phyloP scores from a whole-genome alignment of 2,329 filamentous ascomycete genomes.

The Fusarium papillatum region DNA sequence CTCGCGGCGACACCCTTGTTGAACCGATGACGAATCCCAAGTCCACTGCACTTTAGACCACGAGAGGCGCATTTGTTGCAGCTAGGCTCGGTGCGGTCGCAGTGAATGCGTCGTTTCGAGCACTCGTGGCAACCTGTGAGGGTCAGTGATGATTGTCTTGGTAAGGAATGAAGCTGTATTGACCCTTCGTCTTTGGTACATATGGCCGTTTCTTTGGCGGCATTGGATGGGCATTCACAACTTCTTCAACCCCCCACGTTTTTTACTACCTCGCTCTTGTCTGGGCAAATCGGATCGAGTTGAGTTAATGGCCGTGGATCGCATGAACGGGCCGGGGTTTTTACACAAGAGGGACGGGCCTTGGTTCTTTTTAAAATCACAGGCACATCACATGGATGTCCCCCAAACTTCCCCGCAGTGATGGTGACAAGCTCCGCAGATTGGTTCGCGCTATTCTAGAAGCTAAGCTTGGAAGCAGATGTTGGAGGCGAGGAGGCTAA shows the following conservation, averaged over 20 bases:
- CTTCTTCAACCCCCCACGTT: neutral
- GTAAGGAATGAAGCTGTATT: neutral
- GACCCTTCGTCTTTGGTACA: conserved; percentile 43
- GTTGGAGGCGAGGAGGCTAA: conserved; percentile 3
- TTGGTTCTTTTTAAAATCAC: conserved; percentile 5
- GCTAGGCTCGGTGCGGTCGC: conserved; percentile 37
- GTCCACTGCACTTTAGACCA: conserved; percentile 40
- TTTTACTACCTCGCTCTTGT: neutral
- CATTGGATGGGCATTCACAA: conserved; percentile 23
- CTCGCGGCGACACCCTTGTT: conserved; percentile 43
- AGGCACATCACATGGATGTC: conserved; percentile 22
- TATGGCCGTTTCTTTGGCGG: conserved; percentile 43
- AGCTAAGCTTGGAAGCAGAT: neutral
- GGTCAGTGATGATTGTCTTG: fast-evolving
- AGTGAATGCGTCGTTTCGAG: conserved; percentile 42
- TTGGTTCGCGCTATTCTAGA: neutral
- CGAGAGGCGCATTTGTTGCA: conserved; percentile 39
- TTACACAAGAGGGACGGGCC: neutral
- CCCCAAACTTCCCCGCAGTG: neutral
- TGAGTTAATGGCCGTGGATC: neutral
- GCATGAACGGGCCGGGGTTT: neutral
- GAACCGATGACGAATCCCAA: conserved; percentile 42
- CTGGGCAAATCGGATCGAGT: conserved; percentile 15
- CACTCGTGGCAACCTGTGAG: conserved; percentile 40
- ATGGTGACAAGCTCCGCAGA: neutral